A percentile compares a stretch with the other conserved stretches of the same genome.
Evolutionary conservation across 2,329 filamentous ascomycete species (phyloP).

Genomic region (Emericellopsis atlantica): DNA sequence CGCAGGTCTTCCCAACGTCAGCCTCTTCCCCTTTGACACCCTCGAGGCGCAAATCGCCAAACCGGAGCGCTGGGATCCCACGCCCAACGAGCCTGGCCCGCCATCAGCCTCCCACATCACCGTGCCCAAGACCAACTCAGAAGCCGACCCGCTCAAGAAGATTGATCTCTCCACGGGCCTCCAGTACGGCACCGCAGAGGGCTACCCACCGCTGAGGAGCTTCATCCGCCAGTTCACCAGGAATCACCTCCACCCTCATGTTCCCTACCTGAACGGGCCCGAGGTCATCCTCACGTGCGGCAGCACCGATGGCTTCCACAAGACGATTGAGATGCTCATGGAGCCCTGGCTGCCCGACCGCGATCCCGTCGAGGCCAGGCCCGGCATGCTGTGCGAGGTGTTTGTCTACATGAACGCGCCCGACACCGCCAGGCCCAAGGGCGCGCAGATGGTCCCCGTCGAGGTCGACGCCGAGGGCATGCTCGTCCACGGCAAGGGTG

Average conservation of each 20-base stretch:
- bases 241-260: slow-evolving; percentile 65
- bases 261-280: slow-evolving; percentile 65
- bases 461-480: slow-evolving; percentile 72
- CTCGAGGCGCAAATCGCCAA: slow-evolving; percentile 70
- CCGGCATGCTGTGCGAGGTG: slow-evolving; percentile 67
- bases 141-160: slow-evolving; percentile 48
- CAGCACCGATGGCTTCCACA: slow-evolving; percentile 74
- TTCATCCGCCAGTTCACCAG: slow-evolving; percentile 71
- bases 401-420: slow-evolving; percentile 74
- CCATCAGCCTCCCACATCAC: slow-evolving; percentile 40
- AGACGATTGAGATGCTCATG: slow-evolving; percentile 62
- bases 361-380: slow-evolving; percentile 55
- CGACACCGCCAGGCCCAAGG: slow-evolving; percentile 51
- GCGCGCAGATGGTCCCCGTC: slow-evolving; percentile 62
- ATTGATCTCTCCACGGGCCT: slow-evolving; percentile 74
- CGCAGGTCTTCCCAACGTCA: slow-evolving; percentile 64
- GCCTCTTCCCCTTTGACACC: slow-evolving; percentile 83
- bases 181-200: slow-evolving; percentile 76
- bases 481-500: slow-evolving; percentile 58
- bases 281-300: slow-evolving; percentile 73
- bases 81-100: slow-evolving; percentile 43
- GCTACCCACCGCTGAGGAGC: slow-evolving; percentile 65
- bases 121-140: slow-evolving; percentile 54
- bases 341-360: slow-evolving; percentile 62
- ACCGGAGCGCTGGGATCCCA: slow-evolving; percentile 61